Conservation (phyloP, 2,329 filamentous ascomycete species). For the Sclerotinia subarctica region DNA sequence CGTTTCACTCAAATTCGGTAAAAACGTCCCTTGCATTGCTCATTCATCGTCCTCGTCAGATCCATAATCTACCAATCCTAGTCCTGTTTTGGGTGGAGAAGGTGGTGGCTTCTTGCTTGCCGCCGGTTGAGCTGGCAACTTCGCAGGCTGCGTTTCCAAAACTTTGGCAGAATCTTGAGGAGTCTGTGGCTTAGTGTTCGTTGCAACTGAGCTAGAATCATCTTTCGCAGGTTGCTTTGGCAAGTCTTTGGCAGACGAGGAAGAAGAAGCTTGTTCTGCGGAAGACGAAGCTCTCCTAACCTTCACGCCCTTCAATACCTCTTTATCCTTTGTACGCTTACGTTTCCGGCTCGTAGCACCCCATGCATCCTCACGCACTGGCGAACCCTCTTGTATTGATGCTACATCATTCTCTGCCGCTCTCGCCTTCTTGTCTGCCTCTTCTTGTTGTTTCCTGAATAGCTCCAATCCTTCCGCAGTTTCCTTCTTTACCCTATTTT, state of each 20-base stretch:
- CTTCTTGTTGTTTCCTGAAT: conserved; percentile 53
- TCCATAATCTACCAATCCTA: conserved; percentile 54
- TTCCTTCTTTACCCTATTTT: conserved; percentile 53
- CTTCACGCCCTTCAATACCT: conserved; percentile 39
- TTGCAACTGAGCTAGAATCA: conserved; percentile 5
- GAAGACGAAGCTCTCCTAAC: conserved; percentile 35
- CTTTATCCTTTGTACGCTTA: conserved; percentile 42
- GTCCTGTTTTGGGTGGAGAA: conserved; percentile 31
- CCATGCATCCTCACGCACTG: conserved; percentile 40
- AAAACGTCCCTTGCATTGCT: not conserved
- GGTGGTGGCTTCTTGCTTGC: conserved; percentile 21
- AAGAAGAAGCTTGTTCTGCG: conserved; percentile 19
- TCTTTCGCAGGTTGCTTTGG: conserved; percentile 8
- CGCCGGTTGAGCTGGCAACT: not conserved
- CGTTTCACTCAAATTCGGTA: not conserved
- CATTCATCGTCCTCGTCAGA: conserved; percentile 49
- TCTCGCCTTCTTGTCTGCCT: conserved; percentile 36
- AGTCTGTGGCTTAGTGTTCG: not conserved
- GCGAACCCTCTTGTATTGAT: conserved; percentile 25
- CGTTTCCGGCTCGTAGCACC: conserved; percentile 40
- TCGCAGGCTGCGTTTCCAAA: not conserved
- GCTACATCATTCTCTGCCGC: conserved; percentile 24
- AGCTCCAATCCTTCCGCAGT: conserved; percentile 54
- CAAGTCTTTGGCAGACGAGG: conserved; percentile 7
- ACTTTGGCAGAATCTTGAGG: not conserved